These are phyloP conservation scores for Colletotrichum euphorbiae DNA, from an alignment of 2,329 filamentous ascomycete genomes.

Conservation along the genomic window DNA sequence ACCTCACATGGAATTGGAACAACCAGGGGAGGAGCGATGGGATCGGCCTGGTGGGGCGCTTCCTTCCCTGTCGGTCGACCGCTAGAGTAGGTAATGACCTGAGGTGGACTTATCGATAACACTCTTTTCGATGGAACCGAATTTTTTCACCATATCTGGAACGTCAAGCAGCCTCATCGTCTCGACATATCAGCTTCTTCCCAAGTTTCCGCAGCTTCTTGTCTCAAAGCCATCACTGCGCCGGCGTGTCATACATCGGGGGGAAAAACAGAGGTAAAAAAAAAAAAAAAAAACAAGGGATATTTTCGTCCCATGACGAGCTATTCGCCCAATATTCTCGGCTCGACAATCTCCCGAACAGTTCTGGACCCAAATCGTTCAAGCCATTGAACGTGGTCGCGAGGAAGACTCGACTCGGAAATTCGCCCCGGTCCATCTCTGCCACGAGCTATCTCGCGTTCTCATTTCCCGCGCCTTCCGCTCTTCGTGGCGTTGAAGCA, in stretches of 20 bases:
- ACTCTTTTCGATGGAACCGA: conserved; percentile 17
- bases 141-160: conserved; percentile 34
- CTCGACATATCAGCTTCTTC: background rate
- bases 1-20: background rate
- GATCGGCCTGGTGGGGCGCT: background rate
- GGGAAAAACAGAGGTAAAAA: no score
- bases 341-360: background rate
- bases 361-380: conserved; percentile 4
- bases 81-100: background rate
- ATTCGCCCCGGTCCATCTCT: background rate
- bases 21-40: background rate
- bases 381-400: conserved; percentile 31
- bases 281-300: conserved; percentile 14
- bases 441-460: background rate
- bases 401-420: conserved; percentile 22
- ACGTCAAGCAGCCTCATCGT: conserved; percentile 14
- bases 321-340: background rate
- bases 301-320: background rate
- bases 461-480: background rate
- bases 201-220: background rate
- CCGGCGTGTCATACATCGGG: background rate
- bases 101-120: conserved; percentile 30
- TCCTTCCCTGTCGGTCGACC: background rate
- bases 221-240: conserved; percentile 21
- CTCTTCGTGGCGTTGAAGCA: conserved; percentile 22